Evolutionary conservation across 164 flowering plant species (phyloP).

Genomic region (Macadamia tetraphylla): DNA sequence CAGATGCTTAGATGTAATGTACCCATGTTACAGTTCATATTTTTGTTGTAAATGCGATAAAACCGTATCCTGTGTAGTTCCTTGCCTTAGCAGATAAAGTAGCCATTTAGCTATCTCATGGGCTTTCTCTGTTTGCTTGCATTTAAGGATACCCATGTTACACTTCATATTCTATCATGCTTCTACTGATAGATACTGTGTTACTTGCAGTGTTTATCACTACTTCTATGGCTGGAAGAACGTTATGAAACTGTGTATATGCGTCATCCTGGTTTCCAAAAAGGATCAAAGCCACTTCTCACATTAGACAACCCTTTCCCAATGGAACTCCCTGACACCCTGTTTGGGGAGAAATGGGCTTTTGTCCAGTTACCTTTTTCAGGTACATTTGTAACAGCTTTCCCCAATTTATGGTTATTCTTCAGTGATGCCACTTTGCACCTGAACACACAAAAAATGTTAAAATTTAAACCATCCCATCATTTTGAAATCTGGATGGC

Average conservation of each 20-base stretch:
- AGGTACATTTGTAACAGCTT: conserved; percentile 31
- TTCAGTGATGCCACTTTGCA: neutral
- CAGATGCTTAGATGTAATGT: too few relatives aligned
- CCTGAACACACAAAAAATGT: neutral
- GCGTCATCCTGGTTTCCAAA: conserved; percentile 90
- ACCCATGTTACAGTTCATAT: too few relatives aligned
- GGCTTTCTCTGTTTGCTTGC: neutral
- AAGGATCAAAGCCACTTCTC: conserved; percentile 82
- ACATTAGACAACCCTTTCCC: conserved; percentile 92
- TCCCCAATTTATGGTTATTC: neutral
- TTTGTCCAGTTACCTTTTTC: conserved; percentile 92
- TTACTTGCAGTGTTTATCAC: conserved; percentile 67
- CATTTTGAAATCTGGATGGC: too few relatives aligned
- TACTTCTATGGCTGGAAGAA: conserved; percentile 92
- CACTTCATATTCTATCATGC: neutral
- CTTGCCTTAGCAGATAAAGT: neutral
- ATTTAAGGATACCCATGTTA: conserved; percentile 1
- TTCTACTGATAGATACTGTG: conserved; percentile 5
- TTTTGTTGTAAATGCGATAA: too few relatives aligned
- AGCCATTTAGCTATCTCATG: neutral
- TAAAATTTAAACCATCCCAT: neutral
- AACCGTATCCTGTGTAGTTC: neutral
- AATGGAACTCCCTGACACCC: conserved; percentile 87
- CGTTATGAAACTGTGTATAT: conserved; percentile 83
- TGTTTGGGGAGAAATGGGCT: conserved; percentile 93